Percentiles rank a stretch among this genome's conserved stretches.
Evolutionary conservation across 768 basidiomycete species (phyloP).

Genomic region (Piloderma croceum): DNA sequence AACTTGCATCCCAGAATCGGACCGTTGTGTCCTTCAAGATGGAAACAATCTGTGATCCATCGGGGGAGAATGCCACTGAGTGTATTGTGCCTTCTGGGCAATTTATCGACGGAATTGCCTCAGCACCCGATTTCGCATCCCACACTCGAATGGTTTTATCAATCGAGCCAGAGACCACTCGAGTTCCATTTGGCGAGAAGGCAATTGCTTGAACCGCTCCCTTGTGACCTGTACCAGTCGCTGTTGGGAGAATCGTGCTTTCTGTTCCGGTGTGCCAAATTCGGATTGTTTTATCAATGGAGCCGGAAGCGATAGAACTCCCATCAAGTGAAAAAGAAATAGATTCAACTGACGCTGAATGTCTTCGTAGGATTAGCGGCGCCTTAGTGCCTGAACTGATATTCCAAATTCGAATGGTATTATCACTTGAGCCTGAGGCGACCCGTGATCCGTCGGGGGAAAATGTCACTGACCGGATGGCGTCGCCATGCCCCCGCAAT

Average conservation of each 20-base stretch:
- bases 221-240: neutral
- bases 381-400: slow-evolving; percentile 13
- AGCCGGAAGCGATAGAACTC: slow-evolving; percentile 2
- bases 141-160: slow-evolving; percentile 8
- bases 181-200: slow-evolving; percentile 2
- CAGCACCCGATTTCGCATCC: slow-evolving; percentile 3
- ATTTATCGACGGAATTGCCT: too few relatives aligned
- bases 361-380: too few relatives aligned
- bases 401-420: slow-evolving; percentile 20
- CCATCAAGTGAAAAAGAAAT: slow-evolving; percentile 7
- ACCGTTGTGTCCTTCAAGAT: slow-evolving; percentile 5
- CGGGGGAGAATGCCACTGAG: slow-evolving; percentile 8
- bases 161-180: slow-evolving; percentile 5
- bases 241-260: too few relatives aligned
- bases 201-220: slow-evolving; percentile 4
- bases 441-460: slow-evolving; percentile 15
- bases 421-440: too few relatives aligned
- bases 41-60: slow-evolving; percentile 1
- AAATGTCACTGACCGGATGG: slow-evolving; percentile 14
- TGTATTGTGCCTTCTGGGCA: too few relatives aligned
- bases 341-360: neutral
- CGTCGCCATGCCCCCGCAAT: slow-evolving; percentile 13
- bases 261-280: too few relatives aligned
- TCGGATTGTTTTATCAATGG: neutral
- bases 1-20: slow-evolving; percentile 12